Conservation (phyloP, 345 rosid genomes). For the Hibiscus tridactylites region DNA sequence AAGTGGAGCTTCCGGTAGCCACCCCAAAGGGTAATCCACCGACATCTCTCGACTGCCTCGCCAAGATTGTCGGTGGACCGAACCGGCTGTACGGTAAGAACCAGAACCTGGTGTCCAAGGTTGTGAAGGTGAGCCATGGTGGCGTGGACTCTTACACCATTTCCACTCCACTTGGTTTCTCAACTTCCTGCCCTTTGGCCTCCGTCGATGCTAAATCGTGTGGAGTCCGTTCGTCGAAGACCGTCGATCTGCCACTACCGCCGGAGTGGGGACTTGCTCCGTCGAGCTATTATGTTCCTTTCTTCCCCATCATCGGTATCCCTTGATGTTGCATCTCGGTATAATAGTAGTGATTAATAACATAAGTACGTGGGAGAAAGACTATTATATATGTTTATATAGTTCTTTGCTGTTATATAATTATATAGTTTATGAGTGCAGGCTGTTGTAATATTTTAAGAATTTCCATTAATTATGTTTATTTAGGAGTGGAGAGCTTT, state of each 20-base stretch:
- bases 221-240: slow-evolving; percentile 48
- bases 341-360: neutral
- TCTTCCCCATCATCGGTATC: slow-evolving; percentile 80
- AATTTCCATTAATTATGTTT: slow-evolving; percentile 1
- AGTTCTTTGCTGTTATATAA: neutral
- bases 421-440: neutral
- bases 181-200: slow-evolving; percentile 33
- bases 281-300: slow-evolving; percentile 67
- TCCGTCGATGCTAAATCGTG: slow-evolving; percentile 12
- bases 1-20: slow-evolving; percentile 41
- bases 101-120: slow-evolving; percentile 35
- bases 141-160: slow-evolving; percentile 32
- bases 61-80: slow-evolving; percentile 52
- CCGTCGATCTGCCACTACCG: slow-evolving; percentile 70
- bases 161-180: slow-evolving; percentile 57
- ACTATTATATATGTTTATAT: neutral
- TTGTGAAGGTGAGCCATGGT: slow-evolving; percentile 23
- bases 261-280: slow-evolving; percentile 88
- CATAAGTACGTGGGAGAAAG: neutral
- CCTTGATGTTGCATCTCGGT: slow-evolving; percentile 35
- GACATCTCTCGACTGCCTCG: slow-evolving; percentile 37
- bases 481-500: neutral
- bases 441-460: neutral
- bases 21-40: neutral
- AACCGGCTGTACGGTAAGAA: slow-evolving; percentile 44